Evolutionary conservation across 1,139 yeast species (phyloP).

Genomic region (Sugiyamaella sp.): DNA sequence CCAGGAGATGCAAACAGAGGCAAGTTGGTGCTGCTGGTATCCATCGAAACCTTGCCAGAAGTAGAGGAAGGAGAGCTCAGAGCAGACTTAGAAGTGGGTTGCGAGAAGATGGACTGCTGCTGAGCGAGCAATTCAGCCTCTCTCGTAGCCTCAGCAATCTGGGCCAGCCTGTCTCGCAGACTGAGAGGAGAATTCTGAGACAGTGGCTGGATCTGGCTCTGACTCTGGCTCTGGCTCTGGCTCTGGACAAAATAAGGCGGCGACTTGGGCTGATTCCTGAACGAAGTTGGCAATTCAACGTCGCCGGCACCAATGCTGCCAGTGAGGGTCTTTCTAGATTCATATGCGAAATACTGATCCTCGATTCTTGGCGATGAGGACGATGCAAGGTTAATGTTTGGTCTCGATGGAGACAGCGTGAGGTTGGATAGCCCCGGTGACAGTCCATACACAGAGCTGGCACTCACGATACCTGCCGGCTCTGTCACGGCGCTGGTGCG

Average conservation of each 20-base stretch:
- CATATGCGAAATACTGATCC: conserved; percentile 18
- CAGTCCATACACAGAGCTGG: conserved; percentile 13
- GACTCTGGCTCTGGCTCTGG: background rate
- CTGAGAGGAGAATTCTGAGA: conserved; percentile 1
- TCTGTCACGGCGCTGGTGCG: conserved; percentile 19
- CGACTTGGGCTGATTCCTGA: conserved; percentile 16
- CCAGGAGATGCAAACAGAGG: conserved; percentile 31
- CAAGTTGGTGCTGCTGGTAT: conserved; percentile 10
- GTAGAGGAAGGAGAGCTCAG: conserved; percentile 25
- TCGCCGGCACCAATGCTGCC: conserved; percentile 4
- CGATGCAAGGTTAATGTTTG: background rate
- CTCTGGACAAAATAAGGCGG: conserved; percentile 15
- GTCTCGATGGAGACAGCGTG: conserved; percentile 13
- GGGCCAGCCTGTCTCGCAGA: conserved; percentile 54
- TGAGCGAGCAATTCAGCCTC: conserved; percentile 59
- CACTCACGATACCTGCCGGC: conserved; percentile 13
- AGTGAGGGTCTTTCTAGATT: conserved; percentile 3
- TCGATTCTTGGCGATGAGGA: conserved; percentile 17
- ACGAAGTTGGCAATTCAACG: conserved; percentile 15
- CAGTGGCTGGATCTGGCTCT: background rate
- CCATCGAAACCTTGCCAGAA: conserved; percentile 21
- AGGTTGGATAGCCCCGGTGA: conserved; percentile 14
- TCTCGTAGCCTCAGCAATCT: conserved; percentile 80
- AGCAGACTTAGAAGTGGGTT: conserved; percentile 14
- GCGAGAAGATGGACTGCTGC: conserved; percentile 17